A percentile compares a stretch with the other conserved stretches of the same genome.
These are phyloP conservation scores for Cercophora sp. DNA, from an alignment of 495 filamentous ascomycete species.

Conservation along the genomic window DNA sequence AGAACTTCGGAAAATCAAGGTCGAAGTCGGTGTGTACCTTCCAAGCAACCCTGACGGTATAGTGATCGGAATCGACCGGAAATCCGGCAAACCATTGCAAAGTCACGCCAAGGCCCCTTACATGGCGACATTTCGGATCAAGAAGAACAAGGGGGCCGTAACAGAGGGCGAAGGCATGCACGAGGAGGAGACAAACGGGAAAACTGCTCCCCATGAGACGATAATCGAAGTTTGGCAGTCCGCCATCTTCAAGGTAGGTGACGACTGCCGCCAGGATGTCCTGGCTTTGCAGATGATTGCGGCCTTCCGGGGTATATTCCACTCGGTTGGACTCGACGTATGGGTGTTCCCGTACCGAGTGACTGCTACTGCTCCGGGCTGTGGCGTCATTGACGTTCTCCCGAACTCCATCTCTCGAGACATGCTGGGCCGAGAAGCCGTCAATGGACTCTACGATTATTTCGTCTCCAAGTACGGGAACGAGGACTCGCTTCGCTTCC, in stretches of 20 bases:
- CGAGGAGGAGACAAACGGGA: constrained; percentile 31
- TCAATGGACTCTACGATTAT: constrained; percentile 97
- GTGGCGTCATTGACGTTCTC: constrained; percentile 95
- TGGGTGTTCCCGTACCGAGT: constrained; percentile 97
- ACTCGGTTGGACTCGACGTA: constrained; percentile 88
- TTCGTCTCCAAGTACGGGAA: constrained; percentile 96
- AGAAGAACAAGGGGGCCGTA: constrained; percentile 60
- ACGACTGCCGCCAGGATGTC: constrained; percentile 97
- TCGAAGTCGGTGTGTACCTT: constrained; percentile 94
- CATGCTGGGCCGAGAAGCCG: constrained; percentile 96
- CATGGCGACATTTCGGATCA: constrained; percentile 97
- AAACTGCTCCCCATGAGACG: constrained; percentile 31
- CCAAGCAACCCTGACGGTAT: constrained; percentile 96
- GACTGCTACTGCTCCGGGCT: constrained; percentile 96
- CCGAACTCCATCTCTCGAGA: constrained; percentile 97
- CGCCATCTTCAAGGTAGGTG: constrained; percentile 99
- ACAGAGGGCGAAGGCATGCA: constrained; percentile 47
- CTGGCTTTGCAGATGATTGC: constrained; percentile 96
- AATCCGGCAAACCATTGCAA: constrained; percentile 94
- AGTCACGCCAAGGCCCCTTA: constrained; percentile 97
- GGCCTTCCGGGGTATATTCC: constrained; percentile 93
- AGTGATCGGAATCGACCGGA: constrained; percentile 95
- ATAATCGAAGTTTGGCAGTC: constrained; percentile 96
- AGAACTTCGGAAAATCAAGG: constrained; percentile 91
- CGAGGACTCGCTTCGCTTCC: constrained; percentile 89